These are phyloP conservation scores for Amaranthus tricolor DNA, from an alignment of 179 eudicot genomes.

Conservation along the genomic window DNA sequence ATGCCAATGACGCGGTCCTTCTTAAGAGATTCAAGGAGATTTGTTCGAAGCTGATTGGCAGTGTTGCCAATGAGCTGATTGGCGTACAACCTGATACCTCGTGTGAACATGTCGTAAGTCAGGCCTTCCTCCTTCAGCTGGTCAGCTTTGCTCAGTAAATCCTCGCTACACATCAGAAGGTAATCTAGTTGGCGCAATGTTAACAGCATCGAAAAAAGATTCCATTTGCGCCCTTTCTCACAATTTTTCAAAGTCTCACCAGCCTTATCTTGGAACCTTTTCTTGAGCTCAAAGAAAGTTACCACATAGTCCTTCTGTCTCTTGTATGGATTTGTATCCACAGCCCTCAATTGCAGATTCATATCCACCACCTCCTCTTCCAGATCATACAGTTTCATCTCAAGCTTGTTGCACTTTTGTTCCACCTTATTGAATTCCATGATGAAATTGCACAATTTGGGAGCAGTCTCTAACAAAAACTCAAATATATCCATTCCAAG, in stretches of 20 bases:
- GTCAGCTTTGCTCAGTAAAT: slow-evolving; percentile 1
- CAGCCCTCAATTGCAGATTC: slow-evolving; percentile 5
- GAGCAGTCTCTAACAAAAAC: not conserved
- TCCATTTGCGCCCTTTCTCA: not conserved
- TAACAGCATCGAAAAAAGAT: not conserved
- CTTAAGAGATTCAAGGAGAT: not conserved
- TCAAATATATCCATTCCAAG: slow-evolving; percentile 8
- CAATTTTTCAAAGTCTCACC: not conserved
- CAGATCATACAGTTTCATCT: not conserved
- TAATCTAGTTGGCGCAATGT: not conserved
- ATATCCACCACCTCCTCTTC: not conserved
- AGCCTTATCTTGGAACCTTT: not conserved
- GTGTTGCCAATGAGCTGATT: slow-evolving; percentile 12
- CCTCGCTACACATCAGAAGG: not conserved
- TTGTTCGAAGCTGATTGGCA: not conserved
- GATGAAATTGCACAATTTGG: not conserved
- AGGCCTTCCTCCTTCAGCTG: slow-evolving; percentile 7
- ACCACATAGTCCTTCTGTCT: slow-evolving; percentile 3
- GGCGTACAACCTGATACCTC: slow-evolving; percentile 10
- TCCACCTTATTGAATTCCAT: no score
- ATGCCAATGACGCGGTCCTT: not conserved
- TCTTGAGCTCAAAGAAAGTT: not conserved
- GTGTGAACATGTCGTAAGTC: not conserved
- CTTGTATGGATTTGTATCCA: not conserved
- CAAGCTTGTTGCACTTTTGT: not conserved